Evolutionary conservation across 371 early-diverging fungal species (phyloP), one percentile per base, ranked within the genome.

Genomic region (Fennellomyces sp.): DNA sequence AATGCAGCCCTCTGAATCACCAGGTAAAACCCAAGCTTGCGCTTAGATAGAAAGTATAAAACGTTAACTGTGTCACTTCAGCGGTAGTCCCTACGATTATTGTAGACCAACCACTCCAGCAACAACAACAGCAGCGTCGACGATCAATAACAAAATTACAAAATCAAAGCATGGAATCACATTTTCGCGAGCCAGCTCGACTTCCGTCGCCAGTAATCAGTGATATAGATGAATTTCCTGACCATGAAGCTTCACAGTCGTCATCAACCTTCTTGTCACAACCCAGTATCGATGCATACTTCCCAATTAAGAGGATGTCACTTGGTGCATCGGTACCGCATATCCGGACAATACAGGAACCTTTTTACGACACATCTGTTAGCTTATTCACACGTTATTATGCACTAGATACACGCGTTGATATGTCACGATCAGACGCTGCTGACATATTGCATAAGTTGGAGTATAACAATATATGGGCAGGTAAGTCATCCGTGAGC

Each of bases 81-180:
- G 39, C n/a, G 6, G 8, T 19, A 65, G 69, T 62, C 15, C 66
- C 69, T 5, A 56, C 49, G 12, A 65, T 65, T 35, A 56, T 69
- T 6, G 65, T 65, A 10, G 61, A 64, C 8, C 64, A 56, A 35
- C 57, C 69, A 10, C 60, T 27, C 0, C 49, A 8, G 19, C 28
- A 19, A 19, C 55, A 17, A 19, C 60, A 19, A 27, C 27, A 23
- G 19, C 51, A 50, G 30, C 47, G 23, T 8, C 50, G 19, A 41
- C 41, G 21, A n/a, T n/a, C n/a, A n/a, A n/a, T n/a, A n/a, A n/a
- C n/a, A n/a, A n/a, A 31, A 17, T 19, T 41, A 26, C 38, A 38
- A 12, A 35, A 49, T 23, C 60, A 28, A n/a, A n/a, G n/a, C n/a
- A n/a, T n/a, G n/a, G n/a, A n/a, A 13, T 2, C 23, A 33, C 26